A percentile compares a stretch with the other conserved stretches of the same genome.
phyloP scores from a whole-genome alignment of 2,329 filamentous ascomycete species.

The Xylariaceae sp. region DNA sequence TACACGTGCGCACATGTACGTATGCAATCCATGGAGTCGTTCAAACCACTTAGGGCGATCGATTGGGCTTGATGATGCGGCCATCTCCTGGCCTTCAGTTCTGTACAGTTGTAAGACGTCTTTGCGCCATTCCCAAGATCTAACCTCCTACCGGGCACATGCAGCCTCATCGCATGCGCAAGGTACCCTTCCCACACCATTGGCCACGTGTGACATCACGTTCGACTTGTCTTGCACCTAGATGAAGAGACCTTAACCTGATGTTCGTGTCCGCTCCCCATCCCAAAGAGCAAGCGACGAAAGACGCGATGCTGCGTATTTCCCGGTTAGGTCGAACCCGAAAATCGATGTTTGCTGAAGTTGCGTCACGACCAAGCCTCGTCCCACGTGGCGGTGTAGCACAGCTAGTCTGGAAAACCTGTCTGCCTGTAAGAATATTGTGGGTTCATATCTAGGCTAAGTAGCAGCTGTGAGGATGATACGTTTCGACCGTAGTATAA shows the following conservation, averaged over 20 bases:
- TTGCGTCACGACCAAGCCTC: constrained; percentile 24
- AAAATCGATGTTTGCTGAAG: constrained; percentile 25
- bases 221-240: constrained; percentile 24
- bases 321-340: constrained; percentile 13
- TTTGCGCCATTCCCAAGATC: constrained; percentile 22
- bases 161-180: constrained; percentile 33
- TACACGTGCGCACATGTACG: constrained; percentile 18
- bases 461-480: constrained; percentile 21
- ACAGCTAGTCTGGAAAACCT: constrained; percentile 24
- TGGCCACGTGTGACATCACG: constrained; percentile 30
- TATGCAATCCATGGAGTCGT: constrained; percentile 7
- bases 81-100: constrained; percentile 13
- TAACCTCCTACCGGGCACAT: constrained; percentile 32
- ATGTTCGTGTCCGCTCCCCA: background rate
- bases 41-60: constrained; percentile 9
- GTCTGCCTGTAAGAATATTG: constrained; percentile 1
- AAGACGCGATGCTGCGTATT: background rate
- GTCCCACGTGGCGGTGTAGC: constrained; percentile 34
- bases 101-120: constrained; percentile 16
- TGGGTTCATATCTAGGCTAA: constrained; percentile 18
- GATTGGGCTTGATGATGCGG: constrained; percentile 20
- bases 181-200: constrained; percentile 32
- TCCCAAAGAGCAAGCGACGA: background rate
- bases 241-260: constrained; percentile 1
- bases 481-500: constrained; percentile 26